Evolutionary conservation across 2,329 filamentous ascomycete species (phyloP), one percentile per base, ranked within the genome.

Genomic region (Aspergillus brasiliensis): DNA sequence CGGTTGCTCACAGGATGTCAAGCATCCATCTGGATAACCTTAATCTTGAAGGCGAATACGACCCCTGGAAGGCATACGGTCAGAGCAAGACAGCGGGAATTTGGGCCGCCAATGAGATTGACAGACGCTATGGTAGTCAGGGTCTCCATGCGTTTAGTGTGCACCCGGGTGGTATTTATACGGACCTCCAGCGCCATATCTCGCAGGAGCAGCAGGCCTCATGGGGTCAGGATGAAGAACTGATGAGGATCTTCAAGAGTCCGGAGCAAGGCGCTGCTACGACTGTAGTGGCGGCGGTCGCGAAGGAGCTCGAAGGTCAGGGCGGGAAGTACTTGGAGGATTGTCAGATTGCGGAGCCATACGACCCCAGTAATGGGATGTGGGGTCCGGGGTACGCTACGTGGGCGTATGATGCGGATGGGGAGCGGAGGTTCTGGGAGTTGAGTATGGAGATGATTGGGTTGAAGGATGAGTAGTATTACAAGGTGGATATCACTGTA

Each of bases 71-170:
- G 1, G 73, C 80, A 0, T 86, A 86, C 59, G 78, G 74, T 0
- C 79, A 83, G 62, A 73, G 75, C 52, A 86, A 86, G 64, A 76
- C 77, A 0, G 82, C 83, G 11, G 83, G 82, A 59, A 76, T 84
- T 17, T 82, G 77, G 62, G 79, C 82, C 55, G 79, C 82, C 3
- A 83, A 81, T 60, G 76, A 83, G 58, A 75, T 85, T 25, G 82
- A 85, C 31, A 75, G 82, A 1, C 75, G 75, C 0, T 85, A 83
- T 62, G 80, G 78, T 2, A 25, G 67, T 0, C 65, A 71, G 3
- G 78, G 80, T 2, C 62, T 86, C 0, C 81, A 82, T 55, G 81
- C 75, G 0, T 68, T 73, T 15, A 75, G 74, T 19, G 57, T 83
- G 5, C 79, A 83, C 57, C 84, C 83, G 0, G 83, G 84, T 7